Conservation (phyloP, 2,329 filamentous ascomycete genomes). For the Colletotrichum sp. region DNA sequence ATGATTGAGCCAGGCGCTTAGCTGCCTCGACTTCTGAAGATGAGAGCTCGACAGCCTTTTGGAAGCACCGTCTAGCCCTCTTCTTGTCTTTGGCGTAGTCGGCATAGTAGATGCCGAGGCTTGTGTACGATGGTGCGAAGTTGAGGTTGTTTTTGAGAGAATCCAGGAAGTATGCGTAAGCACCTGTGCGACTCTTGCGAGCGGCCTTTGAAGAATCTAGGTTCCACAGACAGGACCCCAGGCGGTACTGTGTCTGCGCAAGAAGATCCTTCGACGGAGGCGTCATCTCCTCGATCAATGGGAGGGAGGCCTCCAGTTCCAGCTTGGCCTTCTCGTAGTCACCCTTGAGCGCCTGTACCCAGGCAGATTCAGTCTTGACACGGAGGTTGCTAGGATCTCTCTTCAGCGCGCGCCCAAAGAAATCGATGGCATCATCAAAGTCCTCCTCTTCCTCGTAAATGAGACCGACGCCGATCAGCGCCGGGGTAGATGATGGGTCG, state of each 20-base stretch:
- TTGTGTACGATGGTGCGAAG: constrained; percentile 90
- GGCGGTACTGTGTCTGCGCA: constrained; percentile 83
- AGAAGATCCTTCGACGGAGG: constrained; percentile 72
- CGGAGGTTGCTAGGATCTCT: constrained; percentile 77
- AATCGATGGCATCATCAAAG: constrained; percentile 80
- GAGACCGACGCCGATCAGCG: constrained; percentile 87
- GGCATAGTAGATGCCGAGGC: constrained; percentile 86
- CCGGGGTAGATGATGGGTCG: constrained; percentile 77
- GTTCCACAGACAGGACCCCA: constrained; percentile 89
- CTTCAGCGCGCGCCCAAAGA: constrained; percentile 76
- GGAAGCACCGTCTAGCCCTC: constrained; percentile 89
- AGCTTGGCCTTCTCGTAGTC: constrained; percentile 71
- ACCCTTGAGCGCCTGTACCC: constrained; percentile 86
- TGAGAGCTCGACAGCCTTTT: constrained; percentile 94
- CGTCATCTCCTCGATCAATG: constrained; percentile 66
- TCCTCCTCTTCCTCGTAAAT: constrained; percentile 95
- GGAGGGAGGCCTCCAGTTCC: constrained; percentile 74
- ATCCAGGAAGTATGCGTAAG: constrained; percentile 83
- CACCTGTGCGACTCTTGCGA: constrained; percentile 79
- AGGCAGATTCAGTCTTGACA: constrained; percentile 86
- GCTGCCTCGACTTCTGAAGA: constrained; percentile 85
- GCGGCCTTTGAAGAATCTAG: constrained; percentile 75
- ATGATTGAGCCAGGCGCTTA: constrained; percentile 82
- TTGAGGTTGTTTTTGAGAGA: constrained; percentile 87
- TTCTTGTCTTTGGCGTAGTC: constrained; percentile 90